Base-by-base conservation (phyloP, 2,329 filamentous ascomycete genomes). In the Verticillium isaacii region DNA sequence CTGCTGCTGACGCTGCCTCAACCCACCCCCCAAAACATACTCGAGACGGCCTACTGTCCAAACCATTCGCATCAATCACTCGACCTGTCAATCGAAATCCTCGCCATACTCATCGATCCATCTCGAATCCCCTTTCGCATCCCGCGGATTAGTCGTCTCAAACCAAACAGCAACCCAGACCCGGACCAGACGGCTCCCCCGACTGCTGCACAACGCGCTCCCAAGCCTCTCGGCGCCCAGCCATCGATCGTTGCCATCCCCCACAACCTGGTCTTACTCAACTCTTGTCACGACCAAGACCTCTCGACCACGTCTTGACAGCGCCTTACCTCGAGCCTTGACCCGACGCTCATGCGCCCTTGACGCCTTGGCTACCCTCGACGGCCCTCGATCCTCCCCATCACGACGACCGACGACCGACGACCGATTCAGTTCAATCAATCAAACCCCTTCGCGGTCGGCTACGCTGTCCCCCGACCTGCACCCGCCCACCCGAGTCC, bases 231-330 rank as follows among this genome's bases (percentile, higher is more conserved):
- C 63, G 66, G 66, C 66, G 66, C 66, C 66, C 61, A 67, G 66
- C 61, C 65, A 67, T 62, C 60, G 64, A 68, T 67, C 65, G 45
- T 60, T 66, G 60, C 61, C 60, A 65, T 61, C 60, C 65, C 58
- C 60, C 64, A 62, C 64, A 57, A 56, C 45, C 61, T 62, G 58
- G 61, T 62, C 64, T 60, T 63, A 56, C 55, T 62, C 59, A 60
- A 63, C 62, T 60, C 60, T 62, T 61, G 58, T 54, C 45, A 45
- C 39, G 37, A 41, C 37, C 37, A 41, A 41, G 37, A 41, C 37
- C 29, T 37, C 39, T 58, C 56, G 37, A 58, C 19, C 57, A 32
- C 57, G 19, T 41, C 37, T 45, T 41, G 32, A 23, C 55, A 32
- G 14, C 36, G 12, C 37, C 36, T 19, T 57, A 15, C 56, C 34